phyloP scores from a whole-genome alignment of 257 asterid species.

The Mitragyna speciosa region DNA sequence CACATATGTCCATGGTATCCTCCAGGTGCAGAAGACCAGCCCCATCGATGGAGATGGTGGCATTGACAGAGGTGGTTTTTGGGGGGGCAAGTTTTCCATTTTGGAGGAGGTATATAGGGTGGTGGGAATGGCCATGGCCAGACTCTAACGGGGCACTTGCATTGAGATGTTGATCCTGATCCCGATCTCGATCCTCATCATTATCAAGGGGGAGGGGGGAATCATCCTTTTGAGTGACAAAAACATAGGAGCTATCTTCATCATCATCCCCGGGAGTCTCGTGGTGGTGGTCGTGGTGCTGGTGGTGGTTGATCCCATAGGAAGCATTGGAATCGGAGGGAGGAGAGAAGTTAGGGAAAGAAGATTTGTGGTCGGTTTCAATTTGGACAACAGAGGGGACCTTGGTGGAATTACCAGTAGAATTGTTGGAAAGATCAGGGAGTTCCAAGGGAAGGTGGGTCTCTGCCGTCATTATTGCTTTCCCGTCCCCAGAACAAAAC shows the following conservation, averaged over 20 bases:
- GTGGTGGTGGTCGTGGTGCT: neutral
- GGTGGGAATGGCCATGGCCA: neutral
- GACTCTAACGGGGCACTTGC: neutral
- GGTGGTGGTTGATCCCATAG: slow-evolving; percentile 33
- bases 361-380: neutral
- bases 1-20: neutral
- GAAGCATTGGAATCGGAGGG: slow-evolving; percentile 1
- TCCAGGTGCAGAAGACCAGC: neutral
- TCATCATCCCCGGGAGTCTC: slow-evolving; percentile 14
- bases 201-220: slow-evolving; percentile 13
- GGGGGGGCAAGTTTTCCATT: neutral
- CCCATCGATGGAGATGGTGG: neutral
- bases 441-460: neutral
- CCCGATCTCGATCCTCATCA: neutral
- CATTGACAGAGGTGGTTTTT: neutral
- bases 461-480: neutral
- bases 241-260: slow-evolving; percentile 49
- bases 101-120: neutral
- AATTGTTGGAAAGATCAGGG: neutral
- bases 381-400: neutral
- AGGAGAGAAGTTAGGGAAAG: neutral
- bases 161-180: slow-evolving; percentile 3
- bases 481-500: neutral
- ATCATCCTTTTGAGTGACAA: slow-evolving; percentile 37
- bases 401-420: neutral